Evolutionary conservation across 441 rosid genomes (phyloP), one percentile per base, ranked within the genome.

Genomic region (Aleurites moluccanus): DNA sequence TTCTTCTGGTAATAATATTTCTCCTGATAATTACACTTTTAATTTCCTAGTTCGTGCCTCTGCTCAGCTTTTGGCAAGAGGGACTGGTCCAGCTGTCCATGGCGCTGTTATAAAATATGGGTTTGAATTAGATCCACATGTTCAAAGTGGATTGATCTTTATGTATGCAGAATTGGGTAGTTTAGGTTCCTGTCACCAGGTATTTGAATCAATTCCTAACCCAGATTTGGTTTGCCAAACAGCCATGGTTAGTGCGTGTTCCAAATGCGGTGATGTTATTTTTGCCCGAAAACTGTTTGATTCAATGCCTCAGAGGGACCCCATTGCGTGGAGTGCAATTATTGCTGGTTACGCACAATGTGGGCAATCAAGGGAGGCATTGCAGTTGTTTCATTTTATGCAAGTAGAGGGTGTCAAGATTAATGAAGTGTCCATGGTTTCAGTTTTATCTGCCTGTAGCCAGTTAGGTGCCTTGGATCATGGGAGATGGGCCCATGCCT

Each of bases 401-500:
- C 92, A 87, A 80, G n/a, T 83, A 73, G 85, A 85, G 67, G 90
- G 90, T 21, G 78, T 84, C 45, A 88, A 78, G 78, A 85, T 87
- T 23, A 84, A 83, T 63, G 87, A 73, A 57, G 90, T 78, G 64
- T 83, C 85, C 7, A 82, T 88, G 86, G 76, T 88, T 14, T 83
- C 90, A 1, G 88, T 88, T 77, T 79, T 87, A 28, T 88, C 88
- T 3, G 88, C 90, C 1, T 90, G 89, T 60, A 75, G 85, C 72
- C 91, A 86, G 2, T 52, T 86, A 55, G 91, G 89, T 56, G 89
- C 87, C 30, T 81, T 82, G 38, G 89, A 85, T 70, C 87, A 86
- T 70, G 90, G 90, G 77, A 86, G 86, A 69, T 88, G 91, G 89
- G 86, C 85, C 21, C 90, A 90, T 81, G 77, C 80, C 16, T 86